These are phyloP conservation scores for Cystobasidiaceae sp. DNA, from an alignment of 1,284 basidiomycete species.

Conservation along the genomic window DNA sequence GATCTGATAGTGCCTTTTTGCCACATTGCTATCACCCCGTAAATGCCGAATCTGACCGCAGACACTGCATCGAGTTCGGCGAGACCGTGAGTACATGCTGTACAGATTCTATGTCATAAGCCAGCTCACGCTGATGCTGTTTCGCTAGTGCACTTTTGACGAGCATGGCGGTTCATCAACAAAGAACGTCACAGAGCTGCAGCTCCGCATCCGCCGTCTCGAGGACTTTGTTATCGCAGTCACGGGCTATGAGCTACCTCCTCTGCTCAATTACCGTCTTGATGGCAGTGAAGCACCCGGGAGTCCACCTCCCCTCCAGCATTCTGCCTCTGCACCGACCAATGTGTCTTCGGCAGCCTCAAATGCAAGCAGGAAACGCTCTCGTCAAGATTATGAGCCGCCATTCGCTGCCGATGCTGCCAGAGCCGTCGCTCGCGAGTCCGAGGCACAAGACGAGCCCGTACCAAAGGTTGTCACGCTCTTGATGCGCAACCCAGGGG, in stretches of 20 bases:
- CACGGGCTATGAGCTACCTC: not conserved
- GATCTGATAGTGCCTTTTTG: not conserved
- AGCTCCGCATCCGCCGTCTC: not conserved
- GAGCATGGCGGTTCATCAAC: not conserved
- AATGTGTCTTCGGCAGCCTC: no score
- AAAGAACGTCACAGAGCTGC: constrained; percentile 4
- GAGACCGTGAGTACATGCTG: constrained; percentile 15
- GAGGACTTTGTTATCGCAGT: not conserved
- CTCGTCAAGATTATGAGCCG: no score
- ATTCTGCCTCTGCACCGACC: no score
- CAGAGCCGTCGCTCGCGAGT: no score
- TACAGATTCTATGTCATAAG: not conserved
- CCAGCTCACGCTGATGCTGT: not conserved
- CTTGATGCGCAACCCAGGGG: no score
- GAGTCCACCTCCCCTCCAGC: no score
- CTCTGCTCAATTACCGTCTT: not conserved
- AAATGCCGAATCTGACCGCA: not conserved
- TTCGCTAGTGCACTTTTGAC: constrained; percentile 5
- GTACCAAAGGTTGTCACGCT: no score
- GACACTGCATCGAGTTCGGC: constrained; percentile 24
- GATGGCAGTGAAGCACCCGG: no score
- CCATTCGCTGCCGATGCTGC: no score
- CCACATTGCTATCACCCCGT: not conserved
- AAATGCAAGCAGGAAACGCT: no score
- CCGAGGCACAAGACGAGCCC: no score